Evolutionary conservation across 768 basidiomycete species (phyloP), one percentile per base, ranked within the genome.

Genomic region (Mrakia gelida): DNA sequence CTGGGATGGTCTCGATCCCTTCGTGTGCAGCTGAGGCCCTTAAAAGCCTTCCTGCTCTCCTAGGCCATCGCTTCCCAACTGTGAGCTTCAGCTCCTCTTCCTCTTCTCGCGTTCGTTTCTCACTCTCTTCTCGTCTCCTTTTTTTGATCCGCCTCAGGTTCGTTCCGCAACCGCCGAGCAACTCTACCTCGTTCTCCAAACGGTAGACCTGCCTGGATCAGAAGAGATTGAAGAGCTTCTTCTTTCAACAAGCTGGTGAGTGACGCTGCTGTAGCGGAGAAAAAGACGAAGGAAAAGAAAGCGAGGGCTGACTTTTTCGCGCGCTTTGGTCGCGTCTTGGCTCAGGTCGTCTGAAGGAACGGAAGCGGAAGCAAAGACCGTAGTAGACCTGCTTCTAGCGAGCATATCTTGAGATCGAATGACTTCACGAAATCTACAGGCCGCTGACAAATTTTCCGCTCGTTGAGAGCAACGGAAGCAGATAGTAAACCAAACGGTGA

Each of bases 141-240:
- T 18, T 5, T 49, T 18, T n/a, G 15, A 41, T 11, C n/a, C 59
- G 59, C 9, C 59, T n/a, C 80, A 96, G 94, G 87, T 95, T 76
- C 90, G 95, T 75, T 87, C 90, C 15, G 89, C 90, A 78, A 90
- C 92, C 1, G 92, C 93, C 3, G 95, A 96, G 83, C 89, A 91
- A 80, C 83, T 97, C 11, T 97, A 94, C 82, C 85, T 93, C 38
- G 87, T 89, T 23, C 84, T 95, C 52, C 92, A 94, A 82, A 89
- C 89, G 80, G 87, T 87, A 67, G 92, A 92, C 80, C 32, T 80
- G 9, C 82, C 91, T 13, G 78, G 67, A 18, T 45, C 78, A 15
- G 80, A 79, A 3, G 80, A 78, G 45, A 32, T 81, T 7, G 81
- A 81, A 23, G 80, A 81, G 15, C 26, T 79, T 28, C 71, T 82